Conservation (phyloP, 176 grass and related monocot species). For the Bothriochloa decipiens region DNA sequence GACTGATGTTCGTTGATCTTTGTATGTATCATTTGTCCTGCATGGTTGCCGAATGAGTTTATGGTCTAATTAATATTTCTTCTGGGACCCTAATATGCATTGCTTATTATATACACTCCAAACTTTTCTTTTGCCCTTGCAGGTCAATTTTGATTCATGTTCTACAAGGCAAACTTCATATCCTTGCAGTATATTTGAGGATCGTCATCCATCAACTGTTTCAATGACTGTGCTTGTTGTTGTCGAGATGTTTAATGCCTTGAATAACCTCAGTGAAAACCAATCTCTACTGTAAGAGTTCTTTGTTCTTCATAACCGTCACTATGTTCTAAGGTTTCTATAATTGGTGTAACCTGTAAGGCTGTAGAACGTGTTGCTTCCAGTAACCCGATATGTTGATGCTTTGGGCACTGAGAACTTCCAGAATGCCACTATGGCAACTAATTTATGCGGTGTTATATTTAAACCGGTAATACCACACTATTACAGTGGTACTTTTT, state of each 20-base stretch:
- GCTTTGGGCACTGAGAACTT: not conserved
- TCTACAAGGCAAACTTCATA: conserved; percentile 83
- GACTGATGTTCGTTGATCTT: conserved; percentile 1
- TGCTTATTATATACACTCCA: conserved; percentile 3
- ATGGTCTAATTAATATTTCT: not conserved
- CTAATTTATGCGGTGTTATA: not conserved
- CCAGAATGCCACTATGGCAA: not conserved
- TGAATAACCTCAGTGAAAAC: conserved; percentile 99
- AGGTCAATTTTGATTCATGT: conserved; percentile 99
- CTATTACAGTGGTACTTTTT: not conserved
- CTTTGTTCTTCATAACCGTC: conserved; percentile 20
- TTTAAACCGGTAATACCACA: not conserved
- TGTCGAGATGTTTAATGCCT: conserved; percentile 99
- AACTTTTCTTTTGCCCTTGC: conserved; percentile 31
- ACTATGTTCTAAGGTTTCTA: not conserved
- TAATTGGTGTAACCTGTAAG: not conserved
- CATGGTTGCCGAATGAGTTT: not conserved
- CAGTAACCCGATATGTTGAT: not conserved
- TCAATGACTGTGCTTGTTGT: conserved; percentile 99
- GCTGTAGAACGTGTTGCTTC: not conserved
- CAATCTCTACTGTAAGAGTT: conserved; percentile 89
- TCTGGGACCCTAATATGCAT: not conserved
- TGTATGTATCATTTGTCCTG: conserved; percentile 22
- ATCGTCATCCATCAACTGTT: conserved; percentile 96
- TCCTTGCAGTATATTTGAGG: conserved; percentile 92